These are phyloP conservation scores for Colletotrichum godetiae DNA, from an alignment of 2,329 filamentous ascomycete genomes.

Conservation along the genomic window DNA sequence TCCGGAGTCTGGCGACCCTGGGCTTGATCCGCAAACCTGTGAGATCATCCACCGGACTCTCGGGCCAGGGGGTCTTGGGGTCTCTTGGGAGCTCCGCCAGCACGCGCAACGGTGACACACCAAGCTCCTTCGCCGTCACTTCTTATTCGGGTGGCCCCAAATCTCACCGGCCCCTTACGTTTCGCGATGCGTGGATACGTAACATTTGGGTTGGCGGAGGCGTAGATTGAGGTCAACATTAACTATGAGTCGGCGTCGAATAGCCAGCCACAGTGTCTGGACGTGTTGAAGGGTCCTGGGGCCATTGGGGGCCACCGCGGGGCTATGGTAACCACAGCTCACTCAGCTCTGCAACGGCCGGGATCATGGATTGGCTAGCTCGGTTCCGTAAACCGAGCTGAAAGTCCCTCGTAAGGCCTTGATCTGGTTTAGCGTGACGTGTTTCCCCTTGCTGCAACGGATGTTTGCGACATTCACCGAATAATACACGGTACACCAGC, in stretches of 20 bases:
- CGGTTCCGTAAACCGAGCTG: neutral
- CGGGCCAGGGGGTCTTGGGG: slow-evolving; percentile 14
- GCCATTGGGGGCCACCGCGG: neutral
- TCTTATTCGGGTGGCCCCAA: neutral
- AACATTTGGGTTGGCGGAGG: neutral
- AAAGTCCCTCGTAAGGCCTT: neutral
- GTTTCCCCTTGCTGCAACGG: neutral
- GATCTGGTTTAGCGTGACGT: neutral
- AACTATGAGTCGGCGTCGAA: neutral
- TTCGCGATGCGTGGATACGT: too few relatives aligned
- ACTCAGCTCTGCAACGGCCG: too few relatives aligned
- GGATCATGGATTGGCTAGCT: neutral
- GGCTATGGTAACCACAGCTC: too few relatives aligned
- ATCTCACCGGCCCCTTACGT: neutral
- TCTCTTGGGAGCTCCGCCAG: slow-evolving; percentile 5
- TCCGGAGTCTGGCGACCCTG: slow-evolving; percentile 28
- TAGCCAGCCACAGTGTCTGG: neutral
- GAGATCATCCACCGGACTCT: slow-evolving; percentile 21
- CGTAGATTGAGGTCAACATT: slow-evolving; percentile 8
- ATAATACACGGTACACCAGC: neutral
- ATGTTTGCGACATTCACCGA: neutral
- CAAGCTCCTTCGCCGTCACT: neutral
- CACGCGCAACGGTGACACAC: neutral
- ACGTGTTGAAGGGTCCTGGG: neutral
- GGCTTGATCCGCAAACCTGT: slow-evolving; percentile 15